A percentile compares a stretch with the other conserved stretches of the same genome.
phyloP scores from a whole-genome alignment of 768 basidiomycete genomes.

The Tricholoma hemisulphureum region DNA sequence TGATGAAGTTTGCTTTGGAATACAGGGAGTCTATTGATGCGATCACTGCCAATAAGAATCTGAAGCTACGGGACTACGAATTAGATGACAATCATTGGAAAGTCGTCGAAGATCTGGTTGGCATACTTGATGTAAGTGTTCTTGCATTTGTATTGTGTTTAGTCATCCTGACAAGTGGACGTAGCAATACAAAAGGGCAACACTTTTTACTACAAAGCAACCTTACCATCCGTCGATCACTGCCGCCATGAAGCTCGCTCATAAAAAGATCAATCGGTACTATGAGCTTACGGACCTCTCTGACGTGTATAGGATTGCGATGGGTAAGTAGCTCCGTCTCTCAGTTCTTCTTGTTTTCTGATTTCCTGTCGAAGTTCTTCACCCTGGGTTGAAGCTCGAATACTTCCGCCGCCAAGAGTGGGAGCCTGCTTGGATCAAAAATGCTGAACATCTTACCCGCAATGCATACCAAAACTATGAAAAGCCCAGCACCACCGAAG shows the following conservation, averaged over 20 bases:
- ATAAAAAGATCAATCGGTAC: slow-evolving; percentile 27
- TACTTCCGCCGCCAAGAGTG: too few species aligned
- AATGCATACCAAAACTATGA: too few species aligned
- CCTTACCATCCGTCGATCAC: slow-evolving; percentile 13
- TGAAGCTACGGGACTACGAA: slow-evolving; percentile 14
- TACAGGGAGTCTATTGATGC: slow-evolving; percentile 23
- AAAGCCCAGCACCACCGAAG: too few species aligned
- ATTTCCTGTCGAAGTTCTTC: too few species aligned
- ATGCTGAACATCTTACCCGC: too few species aligned
- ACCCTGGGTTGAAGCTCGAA: too few species aligned
- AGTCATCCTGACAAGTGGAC: background rate
- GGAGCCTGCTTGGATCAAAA: too few species aligned
- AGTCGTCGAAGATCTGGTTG: slow-evolving; percentile 22
- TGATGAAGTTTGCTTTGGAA: slow-evolving; percentile 27
- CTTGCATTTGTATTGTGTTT: slow-evolving; percentile 1
- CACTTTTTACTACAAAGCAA: slow-evolving; percentile 9
- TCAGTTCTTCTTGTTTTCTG: too few species aligned
- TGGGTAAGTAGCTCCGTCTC: too few species aligned
- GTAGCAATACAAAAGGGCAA: slow-evolving; percentile 28
- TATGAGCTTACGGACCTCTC: slow-evolving; percentile 23
- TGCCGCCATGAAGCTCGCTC: slow-evolving; percentile 17
- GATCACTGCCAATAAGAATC: slow-evolving; percentile 17
- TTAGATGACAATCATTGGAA: slow-evolving; percentile 26
- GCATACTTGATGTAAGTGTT: slow-evolving; percentile 27
- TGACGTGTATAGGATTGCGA: slow-evolving; percentile 25